Evolutionary conservation across 2,329 filamentous ascomycete species (phyloP), one percentile per base, ranked within the genome.

Genomic region (Chaetomiaceae sp.): DNA sequence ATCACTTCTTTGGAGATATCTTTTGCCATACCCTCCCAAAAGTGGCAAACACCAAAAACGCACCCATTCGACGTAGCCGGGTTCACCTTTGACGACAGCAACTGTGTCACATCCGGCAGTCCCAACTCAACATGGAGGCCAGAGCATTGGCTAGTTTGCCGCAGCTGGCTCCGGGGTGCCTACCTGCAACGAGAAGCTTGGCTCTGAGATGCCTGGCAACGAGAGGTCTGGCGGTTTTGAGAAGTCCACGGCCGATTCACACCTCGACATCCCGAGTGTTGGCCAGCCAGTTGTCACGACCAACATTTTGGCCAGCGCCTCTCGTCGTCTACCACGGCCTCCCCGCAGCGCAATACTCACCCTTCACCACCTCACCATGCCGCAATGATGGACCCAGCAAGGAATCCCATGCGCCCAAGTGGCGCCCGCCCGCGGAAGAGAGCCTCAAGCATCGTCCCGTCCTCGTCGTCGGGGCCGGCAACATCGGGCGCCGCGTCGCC

Each of bases 401-500:
- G 9, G 37, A 46, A 20, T 33, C 46, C 3, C 55, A 29, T 5
- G n/a, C 38, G 5, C 40, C 57, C 29, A 52, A 47, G 29, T 67
- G 65, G 65, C 58, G 34, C 2, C 53, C 64, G 1, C 66, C 65
- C 0, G 36, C 50, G 0, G 62, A 66, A 4, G 40, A 59, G 31
- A 54, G 65, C 47, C 68, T 71, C 55, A 57, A 64, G 3, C 61
- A 62, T 3, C 70, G 72, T 3, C 70, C 72, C 5, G 70, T 74
- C 3, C 63, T 67, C 6, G 61, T 74, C n/a, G 61, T 74, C 20
- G 72, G 72, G 1, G 71, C 68, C 3, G 72, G 72, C 11, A 69
- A 72, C 22, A 64, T 74, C 1, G 72, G 72, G 33, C 65, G 70
- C 11, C 69, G 72, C 6, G 62, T 74, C 3, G 71, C 69, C 60